Evolutionary conservation across 257 asterid genomes (phyloP).

Genomic region (Solanum chaucha): DNA sequence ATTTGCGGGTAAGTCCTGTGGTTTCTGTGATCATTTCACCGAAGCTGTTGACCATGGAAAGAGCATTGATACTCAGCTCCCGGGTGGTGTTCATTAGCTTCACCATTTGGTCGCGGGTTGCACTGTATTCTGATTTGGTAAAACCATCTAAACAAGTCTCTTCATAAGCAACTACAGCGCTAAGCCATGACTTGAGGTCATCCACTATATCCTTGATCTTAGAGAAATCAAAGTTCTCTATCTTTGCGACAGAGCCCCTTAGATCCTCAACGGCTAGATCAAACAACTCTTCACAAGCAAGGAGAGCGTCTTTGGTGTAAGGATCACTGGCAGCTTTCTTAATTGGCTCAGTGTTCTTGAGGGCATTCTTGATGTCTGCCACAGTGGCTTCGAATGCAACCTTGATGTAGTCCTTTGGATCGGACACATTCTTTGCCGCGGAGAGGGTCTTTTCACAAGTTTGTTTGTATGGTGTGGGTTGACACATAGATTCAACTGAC

Average conservation of each 20-base stretch:
- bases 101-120: slow-evolving; percentile 50
- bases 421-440: slow-evolving; percentile 21
- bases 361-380: slow-evolving; percentile 19
- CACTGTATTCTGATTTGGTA: slow-evolving; percentile 39
- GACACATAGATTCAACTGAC: slow-evolving; percentile 39
- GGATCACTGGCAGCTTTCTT: slow-evolving; percentile 32
- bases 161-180: slow-evolving; percentile 48
- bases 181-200: slow-evolving; percentile 66
- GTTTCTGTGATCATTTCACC: slow-evolving; percentile 15
- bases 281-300: slow-evolving; percentile 38
- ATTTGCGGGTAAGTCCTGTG: slow-evolving; percentile 15
- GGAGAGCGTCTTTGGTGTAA: slow-evolving; percentile 43
- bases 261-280: slow-evolving; percentile 43
- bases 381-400: slow-evolving; percentile 35
- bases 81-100: slow-evolving; percentile 29
- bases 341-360: slow-evolving; percentile 19
- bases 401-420: slow-evolving; percentile 42
- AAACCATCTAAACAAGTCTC: slow-evolving; percentile 66
- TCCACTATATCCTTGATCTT: slow-evolving; percentile 24
- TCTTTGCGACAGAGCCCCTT: slow-evolving; percentile 17
- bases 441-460: slow-evolving; percentile 39
- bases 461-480: slow-evolving; percentile 40
- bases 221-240: slow-evolving; percentile 15
- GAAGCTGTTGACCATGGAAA: slow-evolving; percentile 38
- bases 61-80: slow-evolving; percentile 45